Evolutionary conservation across 2,329 filamentous ascomycete species (phyloP).

Genomic region (Cladosporium oxysporum): DNA sequence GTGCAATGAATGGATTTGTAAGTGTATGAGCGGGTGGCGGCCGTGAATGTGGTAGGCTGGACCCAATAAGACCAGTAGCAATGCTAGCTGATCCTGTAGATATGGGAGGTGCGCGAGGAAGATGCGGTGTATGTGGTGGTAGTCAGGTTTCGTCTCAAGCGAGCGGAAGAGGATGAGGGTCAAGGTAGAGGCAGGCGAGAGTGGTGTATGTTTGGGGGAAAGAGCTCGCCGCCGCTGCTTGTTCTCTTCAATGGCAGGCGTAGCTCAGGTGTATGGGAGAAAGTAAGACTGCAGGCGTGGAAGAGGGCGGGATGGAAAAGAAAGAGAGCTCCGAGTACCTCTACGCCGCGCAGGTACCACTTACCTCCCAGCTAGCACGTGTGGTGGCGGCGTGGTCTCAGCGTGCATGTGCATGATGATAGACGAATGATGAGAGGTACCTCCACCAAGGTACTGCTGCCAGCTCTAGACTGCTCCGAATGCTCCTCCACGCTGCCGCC

Average conservation of each 20-base stretch:
- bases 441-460: conserved; percentile 13
- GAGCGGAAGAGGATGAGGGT: background rate
- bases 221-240: conserved; percentile 2
- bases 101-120: conserved; percentile 1
- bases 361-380: conserved; percentile 2
- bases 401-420: conserved; percentile 15
- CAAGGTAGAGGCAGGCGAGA: conserved; percentile 12
- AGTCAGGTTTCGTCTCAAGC: conserved; percentile 1
- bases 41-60: background rate
- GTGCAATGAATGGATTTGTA: background rate
- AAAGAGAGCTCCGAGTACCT: background rate
- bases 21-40: conserved; percentile 1
- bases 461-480: background rate
- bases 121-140: conserved; percentile 6
- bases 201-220: conserved; percentile 4
- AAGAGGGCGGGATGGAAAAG: conserved; percentile 15
- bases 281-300: conserved; percentile 1
- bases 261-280: background rate
- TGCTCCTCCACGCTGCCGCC: background rate
- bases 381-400: conserved; percentile 11
- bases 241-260: conserved; percentile 15
- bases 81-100: conserved; percentile 16
- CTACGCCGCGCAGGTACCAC: conserved; percentile 14
- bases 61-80: conserved; percentile 13
- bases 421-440: background rate